Evolutionary conservation across 2,329 filamentous ascomycete species (phyloP).

Genomic region (Penicillium fuscoglaucum): DNA sequence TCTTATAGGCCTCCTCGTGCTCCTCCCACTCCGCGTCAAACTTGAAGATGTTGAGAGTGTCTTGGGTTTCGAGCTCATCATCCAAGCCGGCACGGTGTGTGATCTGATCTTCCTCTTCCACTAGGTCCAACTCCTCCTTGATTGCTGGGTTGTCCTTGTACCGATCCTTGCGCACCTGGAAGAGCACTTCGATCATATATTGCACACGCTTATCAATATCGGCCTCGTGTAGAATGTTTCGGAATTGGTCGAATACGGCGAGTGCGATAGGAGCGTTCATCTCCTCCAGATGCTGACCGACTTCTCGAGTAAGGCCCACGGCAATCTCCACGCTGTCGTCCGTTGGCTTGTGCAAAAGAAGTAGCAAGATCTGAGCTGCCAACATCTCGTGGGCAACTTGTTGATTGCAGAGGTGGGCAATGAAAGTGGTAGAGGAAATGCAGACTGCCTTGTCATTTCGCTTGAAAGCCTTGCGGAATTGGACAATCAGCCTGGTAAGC

Average conservation of each 20-base stretch:
- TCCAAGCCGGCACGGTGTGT: slow-evolving; percentile 83
- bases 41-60: slow-evolving; percentile 93
- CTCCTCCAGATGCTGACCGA: slow-evolving; percentile 90
- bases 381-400: slow-evolving; percentile 94
- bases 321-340: slow-evolving; percentile 98
- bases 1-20: slow-evolving; percentile 86
- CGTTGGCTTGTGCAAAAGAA: slow-evolving; percentile 92
- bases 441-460: slow-evolving; percentile 97
- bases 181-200: slow-evolving; percentile 98
- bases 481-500: slow-evolving; percentile 78
- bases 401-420: slow-evolving; percentile 93
- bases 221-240: slow-evolving; percentile 91
- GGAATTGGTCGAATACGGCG: slow-evolving; percentile 92
- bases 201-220: slow-evolving; percentile 98
- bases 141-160: slow-evolving; percentile 94
- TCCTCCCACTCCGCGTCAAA: slow-evolving; percentile 86
- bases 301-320: slow-evolving; percentile 86
- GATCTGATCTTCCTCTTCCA: slow-evolving; percentile 97
- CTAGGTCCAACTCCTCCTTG: slow-evolving; percentile 88
- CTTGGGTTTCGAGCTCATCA: slow-evolving; percentile 80
- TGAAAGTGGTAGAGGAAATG: slow-evolving; percentile 86
- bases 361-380: slow-evolving; percentile 84
- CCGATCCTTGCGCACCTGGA: slow-evolving; percentile 92
- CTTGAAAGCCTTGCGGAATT: slow-evolving; percentile 94
- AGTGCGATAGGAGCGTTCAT: slow-evolving; percentile 88